Conservation (phyloP, 257 asterid species). For the Coffea eugenioides region DNA sequence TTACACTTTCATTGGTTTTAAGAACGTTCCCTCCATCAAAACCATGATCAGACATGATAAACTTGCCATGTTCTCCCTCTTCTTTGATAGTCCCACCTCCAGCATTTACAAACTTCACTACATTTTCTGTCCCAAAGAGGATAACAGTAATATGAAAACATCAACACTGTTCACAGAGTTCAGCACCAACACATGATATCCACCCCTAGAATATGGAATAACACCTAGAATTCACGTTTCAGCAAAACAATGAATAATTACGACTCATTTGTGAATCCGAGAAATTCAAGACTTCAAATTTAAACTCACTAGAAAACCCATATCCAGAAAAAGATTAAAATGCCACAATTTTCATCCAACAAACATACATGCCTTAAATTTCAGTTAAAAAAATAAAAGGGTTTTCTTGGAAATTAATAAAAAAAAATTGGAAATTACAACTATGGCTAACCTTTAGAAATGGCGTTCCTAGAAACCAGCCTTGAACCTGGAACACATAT, state of each 20-base stretch:
- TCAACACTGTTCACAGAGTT: neutral
- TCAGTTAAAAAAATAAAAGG: neutral
- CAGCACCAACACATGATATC: too few species aligned
- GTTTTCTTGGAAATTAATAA: neutral
- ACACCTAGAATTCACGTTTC: neutral
- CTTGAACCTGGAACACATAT: slow-evolving; percentile 18
- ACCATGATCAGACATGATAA: slow-evolving; percentile 50
- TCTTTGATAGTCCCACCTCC: slow-evolving; percentile 41
- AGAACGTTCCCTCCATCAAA: slow-evolving; percentile 78
- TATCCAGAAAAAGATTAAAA: neutral
- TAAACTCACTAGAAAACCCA: neutral
- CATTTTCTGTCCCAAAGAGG: slow-evolving; percentile 46
- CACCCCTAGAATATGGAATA: neutral
- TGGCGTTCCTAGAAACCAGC: slow-evolving; percentile 10
- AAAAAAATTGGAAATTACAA: neutral
- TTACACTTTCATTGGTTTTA: slow-evolving; percentile 63
- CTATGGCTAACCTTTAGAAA: slow-evolving; percentile 2
- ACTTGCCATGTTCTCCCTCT: slow-evolving; percentile 45
- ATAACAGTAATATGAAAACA: neutral
- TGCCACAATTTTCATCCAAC: neutral
- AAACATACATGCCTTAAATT: neutral
- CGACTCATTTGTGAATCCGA: neutral
- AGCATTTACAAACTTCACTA: slow-evolving; percentile 73
- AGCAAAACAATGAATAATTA: neutral
- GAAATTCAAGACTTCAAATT: neutral